A percentile compares a stretch with the other conserved stretches of the same genome.
phyloP scores from a whole-genome alignment of 2,329 filamentous ascomycete species.

The Chalaropsis ovoidea region DNA sequence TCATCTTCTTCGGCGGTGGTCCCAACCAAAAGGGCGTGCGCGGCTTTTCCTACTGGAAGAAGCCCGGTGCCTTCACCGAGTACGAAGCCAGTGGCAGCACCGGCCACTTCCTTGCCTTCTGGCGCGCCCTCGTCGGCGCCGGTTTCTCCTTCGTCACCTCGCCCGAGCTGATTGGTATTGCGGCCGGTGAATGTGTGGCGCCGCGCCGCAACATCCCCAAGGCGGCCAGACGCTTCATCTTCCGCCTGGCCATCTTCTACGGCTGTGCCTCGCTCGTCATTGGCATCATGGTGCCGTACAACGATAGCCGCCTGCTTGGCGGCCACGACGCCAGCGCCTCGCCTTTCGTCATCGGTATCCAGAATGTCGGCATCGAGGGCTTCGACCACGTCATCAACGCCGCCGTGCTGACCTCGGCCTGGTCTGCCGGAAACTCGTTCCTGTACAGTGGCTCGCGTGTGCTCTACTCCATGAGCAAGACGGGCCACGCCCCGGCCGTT shows the following conservation, averaged over 20 bases:
- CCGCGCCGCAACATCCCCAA: slow-evolving; percentile 58
- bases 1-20: slow-evolving; percentile 48
- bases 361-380: slow-evolving; percentile 51
- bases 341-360: slow-evolving; percentile 58
- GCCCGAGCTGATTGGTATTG: slow-evolving; percentile 53
- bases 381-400: slow-evolving; percentile 60
- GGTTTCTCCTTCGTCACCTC: slow-evolving; percentile 54
- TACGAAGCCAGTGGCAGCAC: slow-evolving; percentile 39
- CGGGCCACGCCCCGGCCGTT: slow-evolving; percentile 53
- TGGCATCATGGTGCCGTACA: slow-evolving; percentile 53
- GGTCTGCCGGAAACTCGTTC: slow-evolving; percentile 52
- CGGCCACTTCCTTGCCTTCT: slow-evolving; percentile 49
- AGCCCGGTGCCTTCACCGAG: slow-evolving; percentile 38
- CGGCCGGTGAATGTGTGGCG: slow-evolving; percentile 54
- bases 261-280: slow-evolving; percentile 52
- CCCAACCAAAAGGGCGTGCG: slow-evolving; percentile 42
- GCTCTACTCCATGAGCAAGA: slow-evolving; percentile 57
- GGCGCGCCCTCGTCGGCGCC: slow-evolving; percentile 47
- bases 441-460: slow-evolving; percentile 60
- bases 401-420: slow-evolving; percentile 56
- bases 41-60: slow-evolving; percentile 35
- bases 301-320: slow-evolving; percentile 50
- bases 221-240: slow-evolving; percentile 52
- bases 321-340: slow-evolving; percentile 51
- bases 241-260: slow-evolving; percentile 54